Percentiles rank a stretch among this genome's conserved stretches.
These are phyloP conservation scores for Sechiopsis laciniata DNA, from an alignment of 306 rosid species.

Conservation along the genomic window DNA sequence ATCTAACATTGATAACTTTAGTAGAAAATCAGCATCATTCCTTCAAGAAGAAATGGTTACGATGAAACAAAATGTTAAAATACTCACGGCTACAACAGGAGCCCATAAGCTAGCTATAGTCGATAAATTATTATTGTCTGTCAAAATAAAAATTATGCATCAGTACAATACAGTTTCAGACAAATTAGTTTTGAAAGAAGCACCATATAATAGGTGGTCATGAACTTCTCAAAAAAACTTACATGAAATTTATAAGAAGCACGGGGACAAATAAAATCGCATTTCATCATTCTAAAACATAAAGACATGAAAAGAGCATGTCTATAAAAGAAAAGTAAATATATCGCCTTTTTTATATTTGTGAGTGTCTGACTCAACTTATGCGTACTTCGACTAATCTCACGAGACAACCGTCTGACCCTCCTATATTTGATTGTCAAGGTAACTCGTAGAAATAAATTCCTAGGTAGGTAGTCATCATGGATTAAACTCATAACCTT, in stretches of 20 bases:
- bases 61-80: conserved; percentile 27
- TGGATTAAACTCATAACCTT: too few relatives aligned
- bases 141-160: conserved; percentile 26
- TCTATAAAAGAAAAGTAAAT: neutral
- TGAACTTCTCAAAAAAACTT: neutral
- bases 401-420: too few relatives aligned
- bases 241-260: neutral
- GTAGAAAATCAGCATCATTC: conserved; percentile 10
- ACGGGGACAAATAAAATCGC: neutral
- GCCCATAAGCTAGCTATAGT: conserved; percentile 83
- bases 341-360: too few relatives aligned
- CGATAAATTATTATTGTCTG: conserved; percentile 70
- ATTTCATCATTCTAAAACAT: conserved; percentile 6
- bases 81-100: conserved; percentile 95
- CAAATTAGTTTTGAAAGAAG: conserved; percentile 8
- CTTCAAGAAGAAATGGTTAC: conserved; percentile 11
- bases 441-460: too few relatives aligned
- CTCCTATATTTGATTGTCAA: too few relatives aligned
- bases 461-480: too few relatives aligned
- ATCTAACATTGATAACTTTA: neutral
- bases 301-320: neutral
- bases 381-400: too few relatives aligned
- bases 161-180: conserved; percentile 7
- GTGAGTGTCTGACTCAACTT: too few relatives aligned
- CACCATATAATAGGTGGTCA: neutral